Percentiles rank a stretch among this genome's conserved stretches.
Conservation (phyloP, 2,329 filamentous ascomycete genomes). For the Talaromyces amestolkiae region DNA sequence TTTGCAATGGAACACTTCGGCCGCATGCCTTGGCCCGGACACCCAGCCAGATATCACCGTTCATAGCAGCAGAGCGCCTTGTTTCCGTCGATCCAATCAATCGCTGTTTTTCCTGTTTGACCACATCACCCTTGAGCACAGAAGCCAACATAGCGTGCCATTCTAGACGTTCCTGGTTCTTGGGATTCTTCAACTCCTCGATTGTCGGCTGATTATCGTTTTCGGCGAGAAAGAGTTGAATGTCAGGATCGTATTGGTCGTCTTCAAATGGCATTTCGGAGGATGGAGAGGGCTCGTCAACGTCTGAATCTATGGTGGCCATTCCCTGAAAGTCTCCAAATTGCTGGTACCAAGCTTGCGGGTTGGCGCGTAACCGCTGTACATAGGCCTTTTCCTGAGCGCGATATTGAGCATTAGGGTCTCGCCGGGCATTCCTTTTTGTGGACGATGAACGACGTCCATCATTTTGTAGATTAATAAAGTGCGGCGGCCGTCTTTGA, state of each 20-base stretch:
- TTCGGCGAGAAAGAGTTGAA: slow-evolving; percentile 86
- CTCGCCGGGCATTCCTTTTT: slow-evolving; percentile 54
- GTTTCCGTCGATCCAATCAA: slow-evolving; percentile 78
- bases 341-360: slow-evolving; percentile 67
- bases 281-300: slow-evolving; percentile 85
- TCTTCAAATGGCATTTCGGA: slow-evolving; percentile 78
- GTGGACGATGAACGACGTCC: slow-evolving; percentile 58
- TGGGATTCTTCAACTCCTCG: slow-evolving; percentile 84
- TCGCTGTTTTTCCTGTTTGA: slow-evolving; percentile 96
- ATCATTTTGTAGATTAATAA: slow-evolving; percentile 46
- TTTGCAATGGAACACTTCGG: slow-evolving; percentile 77
- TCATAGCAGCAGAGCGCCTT: slow-evolving; percentile 66
- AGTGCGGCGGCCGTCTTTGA: slow-evolving; percentile 55
- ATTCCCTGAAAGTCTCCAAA: slow-evolving; percentile 65
- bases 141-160: slow-evolving; percentile 98
- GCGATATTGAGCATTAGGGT: slow-evolving; percentile 70
- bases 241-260: slow-evolving; percentile 86
- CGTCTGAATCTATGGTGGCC: slow-evolving; percentile 73
- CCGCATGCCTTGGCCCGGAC: slow-evolving; percentile 81
- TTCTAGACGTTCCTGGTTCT: slow-evolving; percentile 85
- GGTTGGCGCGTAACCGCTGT: slow-evolving; percentile 81
- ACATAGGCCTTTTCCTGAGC: slow-evolving; percentile 95
- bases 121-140: slow-evolving; percentile 92
- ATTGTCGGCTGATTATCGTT: slow-evolving; percentile 84
- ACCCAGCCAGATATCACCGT: slow-evolving; percentile 79